Base-by-base conservation (phyloP, 768 basidiomycete species). In the Epithele typhae region DNA sequence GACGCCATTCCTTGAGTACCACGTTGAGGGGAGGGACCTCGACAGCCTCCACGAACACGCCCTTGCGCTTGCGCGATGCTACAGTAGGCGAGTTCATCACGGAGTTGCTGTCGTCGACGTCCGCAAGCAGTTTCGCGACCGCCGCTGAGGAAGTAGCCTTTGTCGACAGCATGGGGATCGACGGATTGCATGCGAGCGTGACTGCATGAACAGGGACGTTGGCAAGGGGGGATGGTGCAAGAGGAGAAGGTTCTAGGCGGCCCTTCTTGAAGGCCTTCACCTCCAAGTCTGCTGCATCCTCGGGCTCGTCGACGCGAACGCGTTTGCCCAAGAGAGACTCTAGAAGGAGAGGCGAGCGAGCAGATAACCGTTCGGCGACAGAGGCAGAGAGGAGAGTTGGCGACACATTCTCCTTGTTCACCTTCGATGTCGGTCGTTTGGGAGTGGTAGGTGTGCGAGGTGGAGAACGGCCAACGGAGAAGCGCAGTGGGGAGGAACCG, bases 361-460 rank as follows among this genome's bases (percentile, higher is more conserved):
- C 52, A 1, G 67, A 70, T 38, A 77, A 69, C 24, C 75, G 71
- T 47, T 83, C 80, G 24, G 67, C 51, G 18, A 76, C 67, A 30
- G 75, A 66, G 1, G 68, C 46, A 38, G 66, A 61, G 23, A 57
- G 47, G 8, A 55, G 55, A 4, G 63, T 51, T 25, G 78, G 80
- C 0, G 75, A 75, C 25, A 62, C 48, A 56, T 87, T 87, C 59
- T 88, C 85, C 64, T 87, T 87, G 64, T 0, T 57, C 59, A 6
- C 56, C 56, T 60, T 38, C 43, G 38, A 8, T 3, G 55, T 45
- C 4, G 53, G 39, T 19, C 54, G 51, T 19, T 50, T 54, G 10
- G 55, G 52, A 12, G 55, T 57, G 19, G 42, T 46, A 3, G 55
- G 55, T 5, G 43, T 25, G 23, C 43, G 46, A 15, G 22, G 22